A percentile compares a stretch with the other conserved stretches of the same genome.
Conservation (phyloP, 1,284 basidiomycete genomes). For the Agaricales sp. region DNA sequence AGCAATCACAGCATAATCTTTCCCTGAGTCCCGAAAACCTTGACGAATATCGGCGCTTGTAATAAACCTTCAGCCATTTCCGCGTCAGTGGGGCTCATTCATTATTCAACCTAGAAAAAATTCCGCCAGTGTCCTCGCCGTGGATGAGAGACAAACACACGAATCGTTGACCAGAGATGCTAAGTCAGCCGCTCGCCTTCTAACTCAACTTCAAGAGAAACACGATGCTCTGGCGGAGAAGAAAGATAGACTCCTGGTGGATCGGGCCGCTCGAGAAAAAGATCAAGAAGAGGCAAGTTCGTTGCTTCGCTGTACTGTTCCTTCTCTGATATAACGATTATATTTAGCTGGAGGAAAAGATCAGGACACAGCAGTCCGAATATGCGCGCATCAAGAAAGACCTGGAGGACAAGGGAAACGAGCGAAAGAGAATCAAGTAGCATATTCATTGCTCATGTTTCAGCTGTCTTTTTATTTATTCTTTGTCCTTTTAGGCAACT, state of each 20-base stretch:
- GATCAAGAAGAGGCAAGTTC: constrained; percentile 34
- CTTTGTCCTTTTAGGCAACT: constrained; percentile 60
- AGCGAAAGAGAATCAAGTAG: constrained; percentile 63
- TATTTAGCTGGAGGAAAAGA: constrained; percentile 51
- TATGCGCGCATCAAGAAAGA: constrained; percentile 56
- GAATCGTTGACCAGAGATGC: constrained; percentile 79
- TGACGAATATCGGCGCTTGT: constrained; percentile 54
- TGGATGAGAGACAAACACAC: constrained; percentile 81
- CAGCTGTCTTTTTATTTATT: background rate
- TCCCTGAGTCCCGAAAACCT: constrained; percentile 78
- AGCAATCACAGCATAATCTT: constrained; percentile 64
- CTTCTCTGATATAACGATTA: constrained; percentile 4
- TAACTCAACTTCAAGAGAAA: constrained; percentile 60
- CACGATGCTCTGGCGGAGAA: constrained; percentile 57
- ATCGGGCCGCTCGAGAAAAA: constrained; percentile 54
- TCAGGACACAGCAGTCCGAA: constrained; percentile 41
- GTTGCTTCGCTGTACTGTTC: background rate
- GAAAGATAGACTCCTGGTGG: constrained; percentile 50
- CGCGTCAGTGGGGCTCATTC: background rate
- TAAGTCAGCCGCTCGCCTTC: constrained; percentile 59
- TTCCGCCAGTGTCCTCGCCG: constrained; percentile 65
- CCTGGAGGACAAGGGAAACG: constrained; percentile 64
- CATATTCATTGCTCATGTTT: constrained; percentile 18
- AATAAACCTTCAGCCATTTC: background rate
- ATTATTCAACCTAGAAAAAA: constrained; percentile 47